Evolutionary conservation across 257 asterid genomes (phyloP).

Genomic region (Scutellaria baicalensis): DNA sequence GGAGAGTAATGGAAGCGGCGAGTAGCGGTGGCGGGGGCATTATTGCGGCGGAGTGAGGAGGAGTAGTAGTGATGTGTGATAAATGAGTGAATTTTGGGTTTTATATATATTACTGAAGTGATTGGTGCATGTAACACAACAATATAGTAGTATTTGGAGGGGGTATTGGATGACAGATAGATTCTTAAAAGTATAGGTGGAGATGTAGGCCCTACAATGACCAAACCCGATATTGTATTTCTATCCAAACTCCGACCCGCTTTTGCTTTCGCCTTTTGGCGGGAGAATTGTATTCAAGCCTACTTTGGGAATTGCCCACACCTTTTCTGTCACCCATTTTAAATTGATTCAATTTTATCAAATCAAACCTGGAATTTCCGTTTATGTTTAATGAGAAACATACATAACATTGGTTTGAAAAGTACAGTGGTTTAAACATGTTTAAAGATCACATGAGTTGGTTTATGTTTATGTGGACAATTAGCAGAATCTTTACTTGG

Average conservation of each 20-base stretch:
- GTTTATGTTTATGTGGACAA: too few relatives aligned
- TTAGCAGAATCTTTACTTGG: too few relatives aligned
- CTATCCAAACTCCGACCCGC: constrained; percentile 1
- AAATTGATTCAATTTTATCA: too few relatives aligned
- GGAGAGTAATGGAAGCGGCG: constrained; percentile 11
- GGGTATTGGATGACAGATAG: constrained; percentile 67
- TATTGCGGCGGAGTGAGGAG: neutral
- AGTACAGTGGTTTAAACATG: too few relatives aligned
- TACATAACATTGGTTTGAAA: too few relatives aligned
- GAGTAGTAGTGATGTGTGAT: neutral
- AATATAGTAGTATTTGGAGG: neutral
- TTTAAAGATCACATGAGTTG: too few relatives aligned
- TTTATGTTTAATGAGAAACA: too few relatives aligned
- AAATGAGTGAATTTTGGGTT: neutral
- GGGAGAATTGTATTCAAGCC: constrained; percentile 34
- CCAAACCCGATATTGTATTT: constrained; percentile 4
- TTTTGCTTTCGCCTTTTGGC: constrained; percentile 17
- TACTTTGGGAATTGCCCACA: constrained; percentile 17
- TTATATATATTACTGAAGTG: constrained; percentile 11
- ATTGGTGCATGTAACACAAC: neutral
- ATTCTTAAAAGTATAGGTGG: constrained; percentile 49
- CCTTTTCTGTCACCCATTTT: too few relatives aligned
- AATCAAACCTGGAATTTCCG: too few relatives aligned
- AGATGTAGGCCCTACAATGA: constrained; percentile 31
- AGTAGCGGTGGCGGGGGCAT: constrained; percentile 19